A percentile compares a stretch with the other conserved stretches of the same genome.
phyloP scores from a whole-genome alignment of 2,329 filamentous ascomycete genomes.

The Fusarium compactum region DNA sequence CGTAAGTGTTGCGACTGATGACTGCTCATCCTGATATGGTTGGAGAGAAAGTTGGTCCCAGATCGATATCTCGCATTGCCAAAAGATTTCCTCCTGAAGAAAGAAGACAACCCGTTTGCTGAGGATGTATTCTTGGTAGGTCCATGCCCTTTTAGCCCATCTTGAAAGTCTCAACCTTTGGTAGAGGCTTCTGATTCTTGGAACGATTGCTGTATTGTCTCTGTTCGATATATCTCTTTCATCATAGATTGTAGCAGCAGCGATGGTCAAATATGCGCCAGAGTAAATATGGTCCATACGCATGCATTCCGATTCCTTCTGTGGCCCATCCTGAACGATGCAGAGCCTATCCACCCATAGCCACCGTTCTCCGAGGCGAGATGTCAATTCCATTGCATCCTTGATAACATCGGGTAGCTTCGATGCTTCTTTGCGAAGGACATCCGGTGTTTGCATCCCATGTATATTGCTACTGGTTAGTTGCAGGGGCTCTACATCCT shows the following conservation, averaged over 20 bases:
- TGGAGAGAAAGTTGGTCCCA: not conserved
- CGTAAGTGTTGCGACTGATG: too few species aligned
- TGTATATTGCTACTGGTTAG: not conserved
- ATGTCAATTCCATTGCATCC: not conserved
- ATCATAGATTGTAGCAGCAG: too few species aligned
- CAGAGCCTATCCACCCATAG: not conserved
- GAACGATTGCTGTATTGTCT: too few species aligned
- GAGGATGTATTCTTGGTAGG: not conserved
- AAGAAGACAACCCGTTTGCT: not conserved
- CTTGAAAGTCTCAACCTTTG: too few species aligned
- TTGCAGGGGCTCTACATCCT: too few species aligned
- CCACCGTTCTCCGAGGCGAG: not conserved
- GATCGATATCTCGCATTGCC: not conserved
- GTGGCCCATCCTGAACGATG: not conserved
- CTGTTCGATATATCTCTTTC: too few species aligned
- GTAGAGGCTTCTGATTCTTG: too few species aligned
- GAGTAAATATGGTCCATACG: not conserved
- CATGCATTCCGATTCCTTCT: not conserved
- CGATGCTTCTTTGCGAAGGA: accelerated
- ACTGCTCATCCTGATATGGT: not conserved
- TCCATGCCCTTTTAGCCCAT: not conserved
- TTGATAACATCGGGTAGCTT: not conserved
- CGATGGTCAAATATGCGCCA: not conserved
- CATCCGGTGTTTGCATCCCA: accelerated
- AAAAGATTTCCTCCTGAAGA: not conserved